These are phyloP conservation scores for Venturia carpophila DNA, from an alignment of 2,329 filamentous ascomycete genomes.

Conservation along the genomic window DNA sequence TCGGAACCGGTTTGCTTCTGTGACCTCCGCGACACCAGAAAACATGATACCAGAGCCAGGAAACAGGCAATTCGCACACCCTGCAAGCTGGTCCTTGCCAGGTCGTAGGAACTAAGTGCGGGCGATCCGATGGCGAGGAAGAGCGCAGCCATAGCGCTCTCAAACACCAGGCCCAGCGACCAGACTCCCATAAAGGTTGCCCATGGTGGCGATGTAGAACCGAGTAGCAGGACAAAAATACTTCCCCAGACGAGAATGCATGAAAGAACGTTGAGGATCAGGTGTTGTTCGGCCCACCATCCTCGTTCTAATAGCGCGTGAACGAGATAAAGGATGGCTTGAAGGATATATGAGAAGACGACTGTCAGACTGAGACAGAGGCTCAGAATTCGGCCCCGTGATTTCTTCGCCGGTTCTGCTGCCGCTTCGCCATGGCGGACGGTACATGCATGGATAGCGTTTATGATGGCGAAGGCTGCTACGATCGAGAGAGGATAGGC, in stretches of 20 bases:
- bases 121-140: neutral
- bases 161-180: constrained; percentile 10
- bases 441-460: neutral
- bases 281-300: constrained; percentile 9
- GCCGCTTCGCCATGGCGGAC: neutral
- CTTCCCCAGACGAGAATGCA: constrained; percentile 10
- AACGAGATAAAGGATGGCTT: constrained; percentile 14
- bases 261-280: constrained; percentile 10
- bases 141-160: constrained; percentile 7
- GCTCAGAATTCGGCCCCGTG: neutral
- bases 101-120: neutral
- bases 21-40: neutral
- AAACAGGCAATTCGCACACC: constrained; percentile 13
- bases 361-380: neutral
- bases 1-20: neutral
- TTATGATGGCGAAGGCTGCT: constrained; percentile 5
- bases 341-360: constrained; percentile 10
- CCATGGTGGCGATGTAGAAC: constrained; percentile 4
- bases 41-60: constrained; percentile 1
- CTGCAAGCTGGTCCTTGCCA: neutral
- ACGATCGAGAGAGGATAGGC: constrained; percentile 9
- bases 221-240: neutral
- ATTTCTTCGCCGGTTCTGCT: neutral
- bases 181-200: constrained; percentile 9
- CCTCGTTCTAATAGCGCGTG: constrained; percentile 5